Evolutionary conservation across 768 basidiomycete species (phyloP).

Genomic region (Boletellus ananiceps): DNA sequence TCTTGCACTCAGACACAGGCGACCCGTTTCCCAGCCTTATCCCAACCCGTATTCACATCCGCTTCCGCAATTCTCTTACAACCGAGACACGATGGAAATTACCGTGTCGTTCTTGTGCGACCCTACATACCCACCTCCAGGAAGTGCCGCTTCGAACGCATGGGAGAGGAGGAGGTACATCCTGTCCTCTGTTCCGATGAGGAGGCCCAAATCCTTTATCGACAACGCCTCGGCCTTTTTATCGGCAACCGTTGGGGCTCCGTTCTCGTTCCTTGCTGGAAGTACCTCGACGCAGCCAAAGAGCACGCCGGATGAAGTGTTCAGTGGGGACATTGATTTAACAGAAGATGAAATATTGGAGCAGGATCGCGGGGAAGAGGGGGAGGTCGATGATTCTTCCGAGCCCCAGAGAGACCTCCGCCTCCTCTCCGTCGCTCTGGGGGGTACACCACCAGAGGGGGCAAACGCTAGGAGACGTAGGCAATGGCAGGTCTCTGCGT

Average conservation of each 20-base stretch:
- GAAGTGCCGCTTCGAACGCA: slow-evolving; percentile 32
- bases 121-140: slow-evolving; percentile 52
- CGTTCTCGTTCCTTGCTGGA: slow-evolving; percentile 52
- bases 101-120: slow-evolving; percentile 56
- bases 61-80: slow-evolving; percentile 65
- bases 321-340: slow-evolving; percentile 63
- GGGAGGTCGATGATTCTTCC: slow-evolving; percentile 70
- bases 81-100: slow-evolving; percentile 51
- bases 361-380: slow-evolving; percentile 73
- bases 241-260: slow-evolving; percentile 53
- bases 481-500: slow-evolving; percentile 45
- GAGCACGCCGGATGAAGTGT: slow-evolving; percentile 64
- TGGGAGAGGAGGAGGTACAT: slow-evolving; percentile 63
- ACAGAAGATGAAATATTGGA: slow-evolving; percentile 75
- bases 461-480: slow-evolving; percentile 38
- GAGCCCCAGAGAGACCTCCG: slow-evolving; percentile 53
- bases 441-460: slow-evolving; percentile 31
- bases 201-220: slow-evolving; percentile 63
- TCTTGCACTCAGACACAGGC: slow-evolving; percentile 70
- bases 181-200: slow-evolving; percentile 60
- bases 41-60: slow-evolving; percentile 77
- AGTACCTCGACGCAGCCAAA: slow-evolving; percentile 27
- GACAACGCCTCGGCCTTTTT: slow-evolving; percentile 69
- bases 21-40: slow-evolving; percentile 71
- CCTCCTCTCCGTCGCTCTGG: slow-evolving; percentile 46